Conservation (phyloP, 345 rosid genomes). For the Hirschfeldia incana region DNA sequence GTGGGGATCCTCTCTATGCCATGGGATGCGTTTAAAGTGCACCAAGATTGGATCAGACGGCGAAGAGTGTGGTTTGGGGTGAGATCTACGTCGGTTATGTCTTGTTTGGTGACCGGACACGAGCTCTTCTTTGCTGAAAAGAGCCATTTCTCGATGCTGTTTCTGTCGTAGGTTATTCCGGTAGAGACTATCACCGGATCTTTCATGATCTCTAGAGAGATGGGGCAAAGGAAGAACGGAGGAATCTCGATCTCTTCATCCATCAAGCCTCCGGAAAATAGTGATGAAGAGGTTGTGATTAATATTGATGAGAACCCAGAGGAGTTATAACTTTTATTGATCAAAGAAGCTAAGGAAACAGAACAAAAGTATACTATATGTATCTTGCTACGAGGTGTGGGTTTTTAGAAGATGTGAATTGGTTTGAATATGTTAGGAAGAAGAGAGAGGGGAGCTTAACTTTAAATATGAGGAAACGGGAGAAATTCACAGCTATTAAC, state of each 20-base stretch:
- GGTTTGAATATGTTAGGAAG: slow-evolving; percentile 43
- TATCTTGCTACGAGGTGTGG: slow-evolving; percentile 19
- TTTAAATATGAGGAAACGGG: slow-evolving; percentile 35
- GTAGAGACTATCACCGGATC: slow-evolving; percentile 67
- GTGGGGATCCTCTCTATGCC: slow-evolving; percentile 91
- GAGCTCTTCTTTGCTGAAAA: slow-evolving; percentile 49
- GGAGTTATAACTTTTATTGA: too few relatives aligned
- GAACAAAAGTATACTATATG: not conserved
- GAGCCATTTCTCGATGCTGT: slow-evolving; percentile 70
- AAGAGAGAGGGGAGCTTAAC: slow-evolving; percentile 9
- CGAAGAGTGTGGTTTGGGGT: slow-evolving; percentile 90
- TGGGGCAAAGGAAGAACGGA: slow-evolving; percentile 63
- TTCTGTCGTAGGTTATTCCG: slow-evolving; percentile 73
- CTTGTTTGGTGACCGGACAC: slow-evolving; percentile 77
- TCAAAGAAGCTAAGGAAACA: not conserved
- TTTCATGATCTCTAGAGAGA: slow-evolving; percentile 71
- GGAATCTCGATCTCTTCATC: slow-evolving; percentile 73
- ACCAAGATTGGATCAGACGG: slow-evolving; percentile 90
- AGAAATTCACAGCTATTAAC: slow-evolving; percentile 23
- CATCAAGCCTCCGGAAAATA: slow-evolving; percentile 25
- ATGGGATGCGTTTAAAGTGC: slow-evolving; percentile 70
- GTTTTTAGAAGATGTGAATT: slow-evolving; percentile 34
- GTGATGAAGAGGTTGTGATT: too few relatives aligned
- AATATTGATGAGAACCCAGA: too few relatives aligned
- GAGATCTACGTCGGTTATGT: slow-evolving; percentile 53